phyloP scores from a whole-genome alignment of 768 basidiomycete species.

The Lepiota brunneoincarnata region DNA sequence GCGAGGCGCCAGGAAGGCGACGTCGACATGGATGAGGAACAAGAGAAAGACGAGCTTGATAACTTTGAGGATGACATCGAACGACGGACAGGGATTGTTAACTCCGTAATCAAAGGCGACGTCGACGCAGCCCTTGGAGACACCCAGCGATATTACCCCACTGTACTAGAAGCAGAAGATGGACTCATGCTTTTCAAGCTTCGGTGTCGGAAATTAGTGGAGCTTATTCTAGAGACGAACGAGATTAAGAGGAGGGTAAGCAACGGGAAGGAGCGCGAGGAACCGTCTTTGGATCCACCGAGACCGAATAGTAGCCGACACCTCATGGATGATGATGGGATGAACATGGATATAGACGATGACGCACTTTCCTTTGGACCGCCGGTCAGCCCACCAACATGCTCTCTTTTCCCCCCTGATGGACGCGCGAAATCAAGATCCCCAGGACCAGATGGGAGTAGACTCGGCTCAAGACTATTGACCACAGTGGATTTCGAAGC shows the following conservation, averaged over 20 bases:
- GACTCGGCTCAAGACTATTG: constrained; percentile 11
- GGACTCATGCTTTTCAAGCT: constrained; percentile 79
- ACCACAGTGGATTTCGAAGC: constrained; percentile 41
- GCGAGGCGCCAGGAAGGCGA: constrained; percentile 30
- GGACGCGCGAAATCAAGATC: constrained; percentile 1
- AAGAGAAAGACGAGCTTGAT: constrained; percentile 17
- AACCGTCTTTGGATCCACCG: constrained; percentile 23
- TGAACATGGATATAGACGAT: constrained; percentile 65
- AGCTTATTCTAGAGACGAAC: constrained; percentile 70
- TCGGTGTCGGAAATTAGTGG: constrained; percentile 82
- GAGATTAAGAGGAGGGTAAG: constrained; percentile 66
- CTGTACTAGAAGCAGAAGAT: constrained; percentile 62
- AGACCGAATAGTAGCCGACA: constrained; percentile 18
- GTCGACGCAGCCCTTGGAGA: constrained; percentile 65
- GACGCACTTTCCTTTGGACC: constrained; percentile 22
- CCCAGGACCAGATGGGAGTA: constrained; percentile 10
- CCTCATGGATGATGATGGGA: constrained; percentile 37
- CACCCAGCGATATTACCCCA: constrained; percentile 54
- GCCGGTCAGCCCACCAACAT: constrained; percentile 13
- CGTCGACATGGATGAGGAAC: constrained; percentile 42
- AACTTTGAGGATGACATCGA: constrained; percentile 52
- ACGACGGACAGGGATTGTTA: constrained; percentile 67
- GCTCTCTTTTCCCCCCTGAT: not conserved
- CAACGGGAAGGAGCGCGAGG: constrained; percentile 27
- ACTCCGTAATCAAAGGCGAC: constrained; percentile 65